Percentiles rank a stretch among this genome's conserved stretches.
phyloP scores from a whole-genome alignment of 2,329 filamentous ascomycete species.

The Fusarium drepaniforme region DNA sequence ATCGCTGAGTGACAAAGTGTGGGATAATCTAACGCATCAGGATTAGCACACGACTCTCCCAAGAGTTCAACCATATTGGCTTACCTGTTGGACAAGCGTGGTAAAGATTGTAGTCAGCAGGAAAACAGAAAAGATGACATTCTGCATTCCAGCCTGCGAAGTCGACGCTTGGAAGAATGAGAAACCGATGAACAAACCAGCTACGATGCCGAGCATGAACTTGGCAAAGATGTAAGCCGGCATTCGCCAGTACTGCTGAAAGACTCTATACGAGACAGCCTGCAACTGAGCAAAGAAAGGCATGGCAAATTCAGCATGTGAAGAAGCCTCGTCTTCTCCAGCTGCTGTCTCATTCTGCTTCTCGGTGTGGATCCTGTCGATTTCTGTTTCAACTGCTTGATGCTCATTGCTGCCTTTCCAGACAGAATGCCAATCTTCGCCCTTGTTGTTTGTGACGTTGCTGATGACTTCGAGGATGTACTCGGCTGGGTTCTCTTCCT shows the following conservation, averaged over 20 bases:
- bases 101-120: slow-evolving; percentile 82
- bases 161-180: slow-evolving; percentile 71
- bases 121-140: slow-evolving; percentile 81
- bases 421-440: slow-evolving; percentile 74
- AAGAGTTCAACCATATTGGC: slow-evolving; percentile 12
- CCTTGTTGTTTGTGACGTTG: slow-evolving; percentile 51
- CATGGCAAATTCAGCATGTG: slow-evolving; percentile 80
- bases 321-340: slow-evolving; percentile 26
- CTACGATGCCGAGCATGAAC: slow-evolving; percentile 67
- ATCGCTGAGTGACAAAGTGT: slow-evolving; percentile 79
- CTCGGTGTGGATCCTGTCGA: slow-evolving; percentile 71
- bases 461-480: slow-evolving; percentile 75
- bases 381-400: slow-evolving; percentile 67
- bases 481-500: slow-evolving; percentile 79
- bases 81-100: slow-evolving; percentile 72
- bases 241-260: slow-evolving; percentile 87
- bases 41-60: slow-evolving; percentile 33
- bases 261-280: slow-evolving; percentile 76
- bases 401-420: slow-evolving; percentile 70
- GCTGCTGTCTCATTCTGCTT: slow-evolving; percentile 45
- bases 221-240: slow-evolving; percentile 85
- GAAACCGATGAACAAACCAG: slow-evolving; percentile 80
- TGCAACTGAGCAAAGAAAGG: slow-evolving; percentile 75
- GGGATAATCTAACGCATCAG: slow-evolving; percentile 71
- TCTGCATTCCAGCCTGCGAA: slow-evolving; percentile 77